These are phyloP conservation scores for Verruconis gallopava DNA, from an alignment of 2,329 filamentous ascomycete species.

Conservation along the genomic window DNA sequence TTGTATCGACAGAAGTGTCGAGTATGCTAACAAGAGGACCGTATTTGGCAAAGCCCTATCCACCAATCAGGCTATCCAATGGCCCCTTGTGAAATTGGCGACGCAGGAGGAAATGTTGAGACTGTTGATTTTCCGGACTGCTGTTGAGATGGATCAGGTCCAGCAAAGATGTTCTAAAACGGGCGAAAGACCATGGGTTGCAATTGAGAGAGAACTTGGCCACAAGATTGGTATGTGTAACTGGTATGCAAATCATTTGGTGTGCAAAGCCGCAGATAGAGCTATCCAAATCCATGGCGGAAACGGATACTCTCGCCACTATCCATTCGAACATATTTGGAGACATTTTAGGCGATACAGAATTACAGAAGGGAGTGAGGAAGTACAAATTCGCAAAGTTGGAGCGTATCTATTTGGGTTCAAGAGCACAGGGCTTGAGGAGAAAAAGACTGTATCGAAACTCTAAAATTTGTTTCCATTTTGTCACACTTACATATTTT, in stretches of 20 bases:
- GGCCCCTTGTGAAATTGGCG: conserved; percentile 47
- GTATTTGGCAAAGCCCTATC: conserved; percentile 45
- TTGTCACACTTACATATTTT: too few species aligned
- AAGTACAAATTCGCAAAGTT: conserved; percentile 53
- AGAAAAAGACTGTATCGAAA: not conserved
- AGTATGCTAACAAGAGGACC: conserved; percentile 40
- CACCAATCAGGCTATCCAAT: conserved; percentile 50
- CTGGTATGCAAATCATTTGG: conserved; percentile 49
- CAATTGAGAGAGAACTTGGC: conserved; percentile 44
- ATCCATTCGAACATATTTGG: conserved; percentile 53
- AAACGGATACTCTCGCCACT: conserved; percentile 44
- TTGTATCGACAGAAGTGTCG: conserved; percentile 44
- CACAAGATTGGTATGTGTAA: conserved; percentile 54
- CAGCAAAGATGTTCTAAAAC: not conserved
- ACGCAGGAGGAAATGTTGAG: conserved; percentile 51
- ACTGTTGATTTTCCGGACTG: conserved; percentile 47
- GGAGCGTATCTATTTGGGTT: conserved; percentile 47
- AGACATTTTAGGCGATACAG: conserved; percentile 49
- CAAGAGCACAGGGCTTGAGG: not conserved
- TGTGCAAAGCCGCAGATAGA: conserved; percentile 46
- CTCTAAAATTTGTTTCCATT: too few species aligned
- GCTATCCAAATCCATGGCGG: conserved; percentile 51
- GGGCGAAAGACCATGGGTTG: conserved; percentile 28
- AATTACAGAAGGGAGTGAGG: conserved; percentile 51
- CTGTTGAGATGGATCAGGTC: conserved; percentile 46